A percentile compares a stretch with the other conserved stretches of the same genome.
These are phyloP conservation scores for Capsella rubella DNA, from an alignment of 441 rosid species.

Conservation along the genomic window DNA sequence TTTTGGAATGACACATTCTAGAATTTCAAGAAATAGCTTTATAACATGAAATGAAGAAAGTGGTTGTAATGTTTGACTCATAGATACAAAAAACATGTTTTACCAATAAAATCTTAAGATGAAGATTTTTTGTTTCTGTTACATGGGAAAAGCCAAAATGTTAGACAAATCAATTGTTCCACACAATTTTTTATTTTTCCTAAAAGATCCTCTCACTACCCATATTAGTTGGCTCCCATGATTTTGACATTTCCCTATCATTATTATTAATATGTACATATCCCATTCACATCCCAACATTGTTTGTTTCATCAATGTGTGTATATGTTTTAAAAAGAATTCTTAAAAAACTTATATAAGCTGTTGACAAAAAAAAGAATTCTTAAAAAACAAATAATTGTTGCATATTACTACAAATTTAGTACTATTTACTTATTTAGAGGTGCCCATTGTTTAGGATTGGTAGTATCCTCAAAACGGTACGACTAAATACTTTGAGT, in stretches of 20 bases:
- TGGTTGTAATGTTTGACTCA: conserved; percentile 23
- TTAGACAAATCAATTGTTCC: conserved; percentile 24
- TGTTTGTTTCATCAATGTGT: conserved; percentile 1
- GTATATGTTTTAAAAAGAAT: not conserved
- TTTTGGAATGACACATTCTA: no score
- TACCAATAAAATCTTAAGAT: conserved; percentile 23
- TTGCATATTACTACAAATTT: not conserved
- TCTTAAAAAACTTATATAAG: no score
- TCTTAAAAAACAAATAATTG: conserved; percentile 1
- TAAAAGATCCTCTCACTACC: conserved; percentile 22
- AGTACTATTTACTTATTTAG: not conserved
- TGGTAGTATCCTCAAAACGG: conserved; percentile 4
- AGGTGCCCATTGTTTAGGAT: not conserved
- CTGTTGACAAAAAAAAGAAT: not conserved
- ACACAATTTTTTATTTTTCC: conserved; percentile 16
- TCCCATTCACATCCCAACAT: conserved; percentile 43
- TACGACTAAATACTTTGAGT: conserved; percentile 9
- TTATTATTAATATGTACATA: conserved; percentile 6
- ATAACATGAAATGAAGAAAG: not conserved
- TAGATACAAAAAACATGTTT: conserved; percentile 10
- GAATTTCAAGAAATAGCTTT: no score
- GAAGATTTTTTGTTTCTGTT: not conserved
- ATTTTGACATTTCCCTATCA: conserved; percentile 42
- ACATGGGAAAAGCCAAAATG: conserved; percentile 42
- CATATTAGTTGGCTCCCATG: conserved; percentile 51